Evolutionary conservation across 2,329 filamentous ascomycete genomes (phyloP).

Genomic region (Fusarium praegraminearum): DNA sequence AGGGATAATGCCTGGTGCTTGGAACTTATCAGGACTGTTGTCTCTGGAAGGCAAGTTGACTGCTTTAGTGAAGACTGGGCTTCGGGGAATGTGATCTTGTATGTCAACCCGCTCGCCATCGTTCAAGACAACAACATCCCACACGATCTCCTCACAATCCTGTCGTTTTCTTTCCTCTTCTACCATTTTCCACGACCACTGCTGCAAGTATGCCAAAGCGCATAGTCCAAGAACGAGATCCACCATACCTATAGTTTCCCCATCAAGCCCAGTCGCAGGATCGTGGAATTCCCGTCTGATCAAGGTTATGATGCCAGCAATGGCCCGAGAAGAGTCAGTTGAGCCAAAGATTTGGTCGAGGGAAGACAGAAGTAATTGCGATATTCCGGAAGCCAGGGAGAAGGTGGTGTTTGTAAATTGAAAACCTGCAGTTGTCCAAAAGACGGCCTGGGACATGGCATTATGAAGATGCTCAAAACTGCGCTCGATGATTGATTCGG

Average conservation of each 20-base stretch:
- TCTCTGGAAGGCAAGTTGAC: not conserved
- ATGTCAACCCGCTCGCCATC: slow-evolving; percentile 70
- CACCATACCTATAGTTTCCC: slow-evolving; percentile 69
- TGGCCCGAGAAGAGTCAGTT: slow-evolving; percentile 76
- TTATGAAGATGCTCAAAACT: slow-evolving; percentile 68
- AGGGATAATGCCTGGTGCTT: slow-evolving; percentile 1
- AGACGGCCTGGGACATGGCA: slow-evolving; percentile 69
- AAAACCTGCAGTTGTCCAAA: slow-evolving; percentile 72
- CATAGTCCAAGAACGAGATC: slow-evolving; percentile 72
- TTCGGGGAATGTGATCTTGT: slow-evolving; percentile 31
- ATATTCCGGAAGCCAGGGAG: slow-evolving; percentile 66
- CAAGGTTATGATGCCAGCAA: slow-evolving; percentile 74
- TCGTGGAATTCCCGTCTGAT: slow-evolving; percentile 74
- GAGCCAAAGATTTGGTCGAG: slow-evolving; percentile 75
- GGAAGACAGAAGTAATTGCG: slow-evolving; percentile 68
- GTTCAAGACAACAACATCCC: slow-evolving; percentile 74
- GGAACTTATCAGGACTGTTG: slow-evolving; percentile 3
- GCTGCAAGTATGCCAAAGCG: slow-evolving; percentile 72
- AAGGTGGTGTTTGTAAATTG: slow-evolving; percentile 68
- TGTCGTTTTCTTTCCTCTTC: slow-evolving; percentile 62
- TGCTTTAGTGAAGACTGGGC: slow-evolving; percentile 10
- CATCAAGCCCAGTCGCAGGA: slow-evolving; percentile 68
- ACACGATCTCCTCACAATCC: slow-evolving; percentile 68
- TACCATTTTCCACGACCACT: slow-evolving; percentile 64
- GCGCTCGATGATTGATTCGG: slow-evolving; percentile 67